These are phyloP conservation scores for Corymbia citriodora DNA, from an alignment of 441 rosid species.

Conservation along the genomic window DNA sequence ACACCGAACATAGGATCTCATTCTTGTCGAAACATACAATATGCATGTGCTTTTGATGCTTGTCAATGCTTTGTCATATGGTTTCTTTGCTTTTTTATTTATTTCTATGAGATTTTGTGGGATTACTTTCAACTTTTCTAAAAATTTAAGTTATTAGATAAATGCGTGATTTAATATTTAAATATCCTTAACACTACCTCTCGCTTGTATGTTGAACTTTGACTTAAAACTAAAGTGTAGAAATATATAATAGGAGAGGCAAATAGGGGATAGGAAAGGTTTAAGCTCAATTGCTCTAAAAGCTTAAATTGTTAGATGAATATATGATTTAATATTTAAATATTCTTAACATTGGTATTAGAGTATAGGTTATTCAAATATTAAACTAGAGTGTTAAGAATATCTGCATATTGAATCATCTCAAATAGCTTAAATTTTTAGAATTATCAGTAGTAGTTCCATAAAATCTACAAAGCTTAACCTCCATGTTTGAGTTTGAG, in stretches of 20 bases:
- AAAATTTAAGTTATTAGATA: too few species aligned
- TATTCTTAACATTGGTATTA: background rate
- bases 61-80: background rate
- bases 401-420: background rate
- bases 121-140: too few species aligned
- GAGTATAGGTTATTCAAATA: background rate
- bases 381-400: too few species aligned
- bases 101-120: too few species aligned
- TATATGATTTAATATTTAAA: background rate
- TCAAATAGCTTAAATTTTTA: background rate
- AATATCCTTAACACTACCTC: too few species aligned
- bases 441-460: background rate
- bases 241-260: background rate
- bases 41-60: background rate
- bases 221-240: background rate
- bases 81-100: background rate
- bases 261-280: background rate
- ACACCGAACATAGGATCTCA: background rate
- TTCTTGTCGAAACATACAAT: background rate
- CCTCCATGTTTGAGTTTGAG: too few species aligned
- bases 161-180: too few species aligned
- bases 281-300: background rate
- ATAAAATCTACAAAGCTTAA: background rate
- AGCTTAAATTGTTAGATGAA: background rate
- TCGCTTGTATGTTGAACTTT: background rate